Evolutionary conservation across 2,329 filamentous ascomycete species (phyloP).

Genomic region (Hypoxylon rubiginosum): DNA sequence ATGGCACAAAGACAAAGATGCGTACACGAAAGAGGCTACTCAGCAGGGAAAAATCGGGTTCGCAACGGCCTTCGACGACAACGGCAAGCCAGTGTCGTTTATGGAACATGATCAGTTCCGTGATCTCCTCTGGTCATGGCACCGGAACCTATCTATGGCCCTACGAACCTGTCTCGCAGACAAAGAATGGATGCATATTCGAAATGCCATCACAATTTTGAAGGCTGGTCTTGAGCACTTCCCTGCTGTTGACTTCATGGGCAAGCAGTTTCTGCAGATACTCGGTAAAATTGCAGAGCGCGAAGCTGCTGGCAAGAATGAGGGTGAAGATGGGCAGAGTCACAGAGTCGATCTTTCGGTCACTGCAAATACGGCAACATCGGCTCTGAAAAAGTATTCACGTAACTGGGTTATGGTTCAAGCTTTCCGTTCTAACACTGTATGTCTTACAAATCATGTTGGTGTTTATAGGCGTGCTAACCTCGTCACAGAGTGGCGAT

Average conservation of each 20-base stretch:
- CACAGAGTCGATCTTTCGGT: conserved; percentile 81
- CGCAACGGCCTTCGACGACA: conserved; percentile 77
- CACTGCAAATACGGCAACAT: conserved; percentile 78
- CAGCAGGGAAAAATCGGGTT: conserved; percentile 77
- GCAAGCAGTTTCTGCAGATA: conserved; percentile 72
- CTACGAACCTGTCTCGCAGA: conserved; percentile 85
- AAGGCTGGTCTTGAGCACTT: conserved; percentile 85
- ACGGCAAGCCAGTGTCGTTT: conserved; percentile 77
- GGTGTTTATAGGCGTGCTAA: conserved; percentile 49
- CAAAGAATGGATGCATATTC: conserved; percentile 96
- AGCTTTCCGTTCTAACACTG: conserved; percentile 76
- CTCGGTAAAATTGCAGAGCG: conserved; percentile 75
- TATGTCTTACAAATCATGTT: conserved; percentile 55
- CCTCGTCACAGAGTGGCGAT: conserved; percentile 58
- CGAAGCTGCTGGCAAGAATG: conserved; percentile 65
- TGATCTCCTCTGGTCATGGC: conserved; percentile 89
- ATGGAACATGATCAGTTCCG: conserved; percentile 90
- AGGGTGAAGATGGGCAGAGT: conserved; percentile 65
- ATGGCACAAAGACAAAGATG: conserved; percentile 84
- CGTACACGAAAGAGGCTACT: conserved; percentile 87
- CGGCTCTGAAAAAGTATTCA: conserved; percentile 76
- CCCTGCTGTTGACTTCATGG: conserved; percentile 92
- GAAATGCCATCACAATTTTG: conserved; percentile 92
- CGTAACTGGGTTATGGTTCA: conserved; percentile 80
- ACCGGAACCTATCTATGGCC: conserved; percentile 82